These are phyloP conservation scores for Trichoderma breve DNA, from an alignment of 2,329 filamentous ascomycete species.

Conservation along the genomic window DNA sequence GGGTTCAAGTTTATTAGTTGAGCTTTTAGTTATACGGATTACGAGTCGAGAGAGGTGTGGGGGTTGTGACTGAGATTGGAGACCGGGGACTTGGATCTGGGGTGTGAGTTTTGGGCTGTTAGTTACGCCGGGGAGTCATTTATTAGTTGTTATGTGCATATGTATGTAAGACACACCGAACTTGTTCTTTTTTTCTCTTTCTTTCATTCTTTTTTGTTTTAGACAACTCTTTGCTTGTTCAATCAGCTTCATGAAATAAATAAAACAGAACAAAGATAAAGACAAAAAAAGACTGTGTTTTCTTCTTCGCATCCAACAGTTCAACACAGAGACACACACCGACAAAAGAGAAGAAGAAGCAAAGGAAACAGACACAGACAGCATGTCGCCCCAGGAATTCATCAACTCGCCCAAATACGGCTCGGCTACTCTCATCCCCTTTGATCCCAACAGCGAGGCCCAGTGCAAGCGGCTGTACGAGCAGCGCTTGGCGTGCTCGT, in stretches of 20 bases:
- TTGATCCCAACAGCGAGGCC: constrained; percentile 40
- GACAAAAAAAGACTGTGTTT: no score
- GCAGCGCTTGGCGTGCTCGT: constrained; percentile 47
- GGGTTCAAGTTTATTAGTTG: not conserved
- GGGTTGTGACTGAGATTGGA: not conserved
- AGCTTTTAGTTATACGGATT: not conserved
- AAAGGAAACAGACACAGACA: not conserved
- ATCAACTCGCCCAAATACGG: not conserved
- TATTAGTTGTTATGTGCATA: not conserved
- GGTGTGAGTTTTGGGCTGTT: not conserved
- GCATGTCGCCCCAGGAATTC: not conserved
- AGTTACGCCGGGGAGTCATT: not conserved
- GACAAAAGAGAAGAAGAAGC: not conserved
- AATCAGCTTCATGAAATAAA: no score
- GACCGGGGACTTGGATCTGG: not conserved
- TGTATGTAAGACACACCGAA: not conserved
- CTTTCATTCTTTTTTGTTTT: not conserved
- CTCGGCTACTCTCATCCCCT: constrained; percentile 39
- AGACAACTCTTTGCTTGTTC: not conserved
- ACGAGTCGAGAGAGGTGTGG: not conserved
- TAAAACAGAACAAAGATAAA: not conserved
- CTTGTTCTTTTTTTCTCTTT: not conserved
- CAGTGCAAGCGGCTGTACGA: constrained; percentile 42
- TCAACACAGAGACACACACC: not conserved
- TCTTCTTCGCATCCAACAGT: no score